These are phyloP conservation scores for Phytophthora fragariae DNA, from an alignment of 352 stramenopile genomes.

Conservation along the genomic window DNA sequence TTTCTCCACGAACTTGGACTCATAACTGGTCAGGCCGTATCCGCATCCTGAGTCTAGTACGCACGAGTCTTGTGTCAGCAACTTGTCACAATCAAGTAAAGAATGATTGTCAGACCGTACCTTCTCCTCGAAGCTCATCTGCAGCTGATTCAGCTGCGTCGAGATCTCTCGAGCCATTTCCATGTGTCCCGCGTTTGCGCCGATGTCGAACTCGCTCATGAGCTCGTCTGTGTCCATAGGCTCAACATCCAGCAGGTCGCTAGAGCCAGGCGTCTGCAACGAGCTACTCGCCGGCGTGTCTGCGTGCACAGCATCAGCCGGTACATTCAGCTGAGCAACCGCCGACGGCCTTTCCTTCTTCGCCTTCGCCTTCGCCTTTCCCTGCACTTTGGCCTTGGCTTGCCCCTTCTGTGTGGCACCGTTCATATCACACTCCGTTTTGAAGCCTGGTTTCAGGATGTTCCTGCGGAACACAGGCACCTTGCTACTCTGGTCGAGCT, in stretches of 20 bases:
- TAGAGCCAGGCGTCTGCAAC: not conserved
- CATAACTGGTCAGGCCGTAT: slow-evolving; percentile 14
- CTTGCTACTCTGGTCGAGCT: not conserved
- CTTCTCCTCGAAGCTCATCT: not conserved
- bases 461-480: not conserved
- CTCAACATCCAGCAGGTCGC: not conserved
- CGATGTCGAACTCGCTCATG: not conserved
- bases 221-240: not conserved
- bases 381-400: not conserved
- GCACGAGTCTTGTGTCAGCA: slow-evolving; percentile 12
- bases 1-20: slow-evolving; percentile 1
- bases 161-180: not conserved
- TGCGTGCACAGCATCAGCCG: not conserved
- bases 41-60: slow-evolving; percentile 16
- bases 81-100: not conserved
- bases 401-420: not conserved
- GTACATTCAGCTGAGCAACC: not conserved
- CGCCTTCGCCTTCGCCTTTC: not conserved
- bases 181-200: not conserved
- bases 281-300: not conserved
- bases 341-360: not conserved
- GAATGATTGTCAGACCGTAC: not conserved
- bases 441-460: not conserved
- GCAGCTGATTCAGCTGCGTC: not conserved
- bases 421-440: not conserved